These are phyloP conservation scores for Xylaria grammica DNA, from an alignment of 495 filamentous ascomycete genomes.

Conservation along the genomic window DNA sequence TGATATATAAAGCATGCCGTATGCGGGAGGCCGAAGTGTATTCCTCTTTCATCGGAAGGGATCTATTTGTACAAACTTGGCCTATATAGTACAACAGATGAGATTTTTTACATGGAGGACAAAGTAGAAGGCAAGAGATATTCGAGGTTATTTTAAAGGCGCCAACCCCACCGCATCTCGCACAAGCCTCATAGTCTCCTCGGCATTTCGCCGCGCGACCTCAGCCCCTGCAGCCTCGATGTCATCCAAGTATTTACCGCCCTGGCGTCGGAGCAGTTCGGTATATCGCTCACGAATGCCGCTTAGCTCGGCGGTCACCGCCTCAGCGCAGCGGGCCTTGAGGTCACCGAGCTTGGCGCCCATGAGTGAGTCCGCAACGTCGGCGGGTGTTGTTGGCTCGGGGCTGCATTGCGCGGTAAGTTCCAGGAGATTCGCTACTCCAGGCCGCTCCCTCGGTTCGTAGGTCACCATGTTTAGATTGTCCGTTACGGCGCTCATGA, in stretches of 20 bases:
- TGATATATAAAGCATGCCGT: neutral
- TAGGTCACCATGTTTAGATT: slow-evolving; percentile 66
- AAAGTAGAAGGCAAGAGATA: neutral
- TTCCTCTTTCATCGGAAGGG: neutral
- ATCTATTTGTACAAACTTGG: neutral
- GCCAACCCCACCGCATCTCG: slow-evolving; percentile 66
- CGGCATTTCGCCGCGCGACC: slow-evolving; percentile 67
- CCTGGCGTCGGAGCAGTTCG: slow-evolving; percentile 51
- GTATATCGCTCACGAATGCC: slow-evolving; percentile 67
- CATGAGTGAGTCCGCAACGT: slow-evolving; percentile 60
- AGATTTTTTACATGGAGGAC: slow-evolving; percentile 1
- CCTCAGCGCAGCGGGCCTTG: slow-evolving; percentile 65
- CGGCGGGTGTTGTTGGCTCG: slow-evolving; percentile 44
- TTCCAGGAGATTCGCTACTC: slow-evolving; percentile 84
- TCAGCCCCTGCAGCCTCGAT: slow-evolving; percentile 64
- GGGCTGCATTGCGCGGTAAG: slow-evolving; percentile 64
- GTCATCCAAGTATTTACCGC: slow-evolving; percentile 59
- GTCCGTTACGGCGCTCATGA: slow-evolving; percentile 81
- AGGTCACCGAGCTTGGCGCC: slow-evolving; percentile 61
- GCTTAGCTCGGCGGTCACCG: slow-evolving; percentile 59
- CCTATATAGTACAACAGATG: slow-evolving; percentile 3
- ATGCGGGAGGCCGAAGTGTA: no score
- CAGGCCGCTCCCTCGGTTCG: slow-evolving; percentile 72
- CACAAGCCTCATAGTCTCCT: slow-evolving; percentile 68
- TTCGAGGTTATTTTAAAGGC: neutral